Evolutionary conservation across 495 filamentous ascomycete species (phyloP).

Genomic region (Bombardia bombarda): DNA sequence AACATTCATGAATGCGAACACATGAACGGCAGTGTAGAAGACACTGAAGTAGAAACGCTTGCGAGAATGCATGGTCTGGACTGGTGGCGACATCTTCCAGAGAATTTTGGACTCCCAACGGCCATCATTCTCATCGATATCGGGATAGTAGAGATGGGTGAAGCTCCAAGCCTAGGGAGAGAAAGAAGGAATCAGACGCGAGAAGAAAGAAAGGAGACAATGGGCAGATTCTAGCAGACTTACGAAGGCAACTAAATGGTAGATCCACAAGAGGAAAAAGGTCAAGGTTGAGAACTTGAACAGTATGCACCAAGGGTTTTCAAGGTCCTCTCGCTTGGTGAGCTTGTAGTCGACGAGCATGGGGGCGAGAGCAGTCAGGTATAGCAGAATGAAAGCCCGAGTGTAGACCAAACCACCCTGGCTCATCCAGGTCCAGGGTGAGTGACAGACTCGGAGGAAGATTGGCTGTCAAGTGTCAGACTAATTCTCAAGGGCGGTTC

Average conservation of each 20-base stretch:
- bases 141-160: conserved; percentile 39
- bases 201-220: not conserved
- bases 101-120: conserved; percentile 17
- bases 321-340: conserved; percentile 13
- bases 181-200: not conserved
- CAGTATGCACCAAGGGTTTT: conserved; percentile 27
- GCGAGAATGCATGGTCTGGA: conserved; percentile 21
- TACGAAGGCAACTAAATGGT: conserved; percentile 35
- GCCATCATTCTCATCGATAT: conserved; percentile 21
- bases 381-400: conserved; percentile 33
- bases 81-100: conserved; percentile 30
- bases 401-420: conserved; percentile 34
- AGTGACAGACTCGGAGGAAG: conserved; percentile 44
- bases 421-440: conserved; percentile 35
- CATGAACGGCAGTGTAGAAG: conserved; percentile 39
- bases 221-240: conserved; percentile 4
- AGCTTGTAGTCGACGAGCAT: conserved; percentile 35
- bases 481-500: not conserved
- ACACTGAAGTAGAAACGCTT: conserved; percentile 38
- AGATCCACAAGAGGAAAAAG: conserved; percentile 34
- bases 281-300: conserved; percentile 43
- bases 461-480: conserved; percentile 30
- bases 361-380: conserved; percentile 31
- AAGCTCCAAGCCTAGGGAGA: conserved; percentile 33
- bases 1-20: conserved; percentile 37